phyloP scores from a whole-genome alignment of 495 filamentous ascomycete genomes.

The Delitschia confertaspora region DNA sequence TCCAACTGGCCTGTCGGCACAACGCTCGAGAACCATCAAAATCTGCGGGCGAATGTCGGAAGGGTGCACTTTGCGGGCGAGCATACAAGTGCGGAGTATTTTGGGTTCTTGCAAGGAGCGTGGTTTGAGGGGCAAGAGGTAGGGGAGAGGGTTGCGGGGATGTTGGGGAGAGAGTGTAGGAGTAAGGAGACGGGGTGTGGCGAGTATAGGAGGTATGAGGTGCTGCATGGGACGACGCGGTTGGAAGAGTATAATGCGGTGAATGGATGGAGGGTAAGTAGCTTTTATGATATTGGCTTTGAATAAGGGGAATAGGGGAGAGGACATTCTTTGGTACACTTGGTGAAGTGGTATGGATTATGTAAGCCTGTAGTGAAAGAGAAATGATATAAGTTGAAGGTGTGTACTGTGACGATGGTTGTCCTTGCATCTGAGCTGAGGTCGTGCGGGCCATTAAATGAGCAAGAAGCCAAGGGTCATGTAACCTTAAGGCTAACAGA shows the following conservation, averaged over 20 bases:
- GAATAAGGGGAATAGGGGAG: neutral
- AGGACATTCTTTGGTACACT: too few relatives aligned
- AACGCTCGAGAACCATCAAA: slow-evolving; percentile 61
- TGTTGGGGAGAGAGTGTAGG: slow-evolving; percentile 26
- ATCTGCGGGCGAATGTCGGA: slow-evolving; percentile 59
- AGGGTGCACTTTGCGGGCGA: slow-evolving; percentile 65
- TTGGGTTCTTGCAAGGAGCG: slow-evolving; percentile 62
- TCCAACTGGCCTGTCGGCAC: slow-evolving; percentile 64
- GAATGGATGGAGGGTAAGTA: slow-evolving; percentile 28
- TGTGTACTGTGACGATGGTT: too few relatives aligned
- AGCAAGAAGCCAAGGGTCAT: too few relatives aligned
- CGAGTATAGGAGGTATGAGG: slow-evolving; percentile 22
- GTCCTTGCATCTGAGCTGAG: too few relatives aligned
- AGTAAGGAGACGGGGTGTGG: slow-evolving; percentile 22
- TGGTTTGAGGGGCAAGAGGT: slow-evolving; percentile 54
- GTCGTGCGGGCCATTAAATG: too few relatives aligned
- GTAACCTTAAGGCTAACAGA: too few relatives aligned
- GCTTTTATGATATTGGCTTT: slow-evolving; percentile 17
- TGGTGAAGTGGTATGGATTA: too few relatives aligned
- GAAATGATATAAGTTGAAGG: too few relatives aligned
- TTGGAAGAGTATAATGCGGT: slow-evolving; percentile 19
- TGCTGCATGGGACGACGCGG: slow-evolving; percentile 26
- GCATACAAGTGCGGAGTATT: slow-evolving; percentile 59
- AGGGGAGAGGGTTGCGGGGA: slow-evolving; percentile 44
- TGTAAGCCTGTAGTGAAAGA: too few relatives aligned